phyloP scores from a whole-genome alignment of 169 alveolate species.

The Cryptosporidium meleagridis region DNA sequence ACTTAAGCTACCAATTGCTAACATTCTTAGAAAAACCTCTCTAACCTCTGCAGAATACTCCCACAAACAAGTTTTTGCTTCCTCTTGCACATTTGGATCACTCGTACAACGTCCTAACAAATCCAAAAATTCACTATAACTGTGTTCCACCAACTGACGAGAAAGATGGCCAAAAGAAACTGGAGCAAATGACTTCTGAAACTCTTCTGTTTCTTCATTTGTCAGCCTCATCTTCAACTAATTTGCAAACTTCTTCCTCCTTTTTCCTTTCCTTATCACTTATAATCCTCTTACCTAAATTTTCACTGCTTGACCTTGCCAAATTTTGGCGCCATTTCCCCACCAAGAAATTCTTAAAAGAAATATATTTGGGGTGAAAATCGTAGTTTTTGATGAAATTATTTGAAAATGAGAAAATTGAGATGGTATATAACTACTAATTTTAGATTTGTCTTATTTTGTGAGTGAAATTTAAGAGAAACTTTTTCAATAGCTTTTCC shows the following conservation, averaged over 20 bases:
- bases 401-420: background rate
- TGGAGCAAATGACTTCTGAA: constrained; percentile 62
- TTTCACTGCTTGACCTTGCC: constrained; percentile 6
- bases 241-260: background rate
- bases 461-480: background rate
- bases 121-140: constrained; percentile 62
- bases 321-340: constrained; percentile 20
- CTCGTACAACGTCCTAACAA: constrained; percentile 58
- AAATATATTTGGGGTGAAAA: background rate
- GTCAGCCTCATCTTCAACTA: constrained; percentile 52
- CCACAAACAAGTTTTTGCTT: constrained; percentile 73
- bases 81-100: constrained; percentile 73
- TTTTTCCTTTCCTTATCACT: background rate
- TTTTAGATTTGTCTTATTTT: background rate
- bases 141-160: constrained; percentile 52
- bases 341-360: background rate
- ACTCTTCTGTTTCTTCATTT: constrained; percentile 71
- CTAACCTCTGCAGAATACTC: constrained; percentile 60
- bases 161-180: constrained; percentile 59
- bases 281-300: background rate
- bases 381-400: background rate
- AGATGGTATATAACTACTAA: too few relatives aligned
- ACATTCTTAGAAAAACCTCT: constrained; percentile 43
- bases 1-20: constrained; percentile 59
- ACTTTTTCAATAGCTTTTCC: background rate